Conservation (phyloP, 495 filamentous ascomycete species). For the Xylaria scruposa region DNA sequence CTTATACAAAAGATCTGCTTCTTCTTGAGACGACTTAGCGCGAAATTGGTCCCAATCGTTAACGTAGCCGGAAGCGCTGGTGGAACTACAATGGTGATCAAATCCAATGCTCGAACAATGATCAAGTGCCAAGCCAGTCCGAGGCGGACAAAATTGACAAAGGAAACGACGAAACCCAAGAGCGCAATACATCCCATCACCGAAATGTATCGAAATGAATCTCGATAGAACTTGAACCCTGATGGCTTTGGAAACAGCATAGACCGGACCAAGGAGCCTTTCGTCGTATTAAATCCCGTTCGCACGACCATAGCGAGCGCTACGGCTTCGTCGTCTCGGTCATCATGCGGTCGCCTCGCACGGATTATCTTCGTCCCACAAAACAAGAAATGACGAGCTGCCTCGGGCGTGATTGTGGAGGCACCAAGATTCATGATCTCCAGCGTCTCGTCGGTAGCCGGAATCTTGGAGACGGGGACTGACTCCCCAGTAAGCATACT, state of each 20-base stretch:
- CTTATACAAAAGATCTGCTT: slow-evolving; percentile 97
- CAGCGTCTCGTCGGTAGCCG: slow-evolving; percentile 83
- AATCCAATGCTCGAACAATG: slow-evolving; percentile 86
- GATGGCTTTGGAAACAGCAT: slow-evolving; percentile 99
- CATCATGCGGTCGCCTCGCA: slow-evolving; percentile 84
- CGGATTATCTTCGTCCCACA: slow-evolving; percentile 95
- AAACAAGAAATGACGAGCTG: slow-evolving; percentile 90
- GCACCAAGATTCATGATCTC: slow-evolving; percentile 74
- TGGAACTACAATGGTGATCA: slow-evolving; percentile 98
- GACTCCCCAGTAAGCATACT: slow-evolving; percentile 99
- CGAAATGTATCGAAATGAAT: slow-evolving; percentile 97
- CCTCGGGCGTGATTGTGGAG: slow-evolving; percentile 76
- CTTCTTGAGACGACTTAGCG: slow-evolving; percentile 80
- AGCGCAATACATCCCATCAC: slow-evolving; percentile 93
- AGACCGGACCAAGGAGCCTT: slow-evolving; percentile 92
- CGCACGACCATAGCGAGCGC: slow-evolving; percentile 90
- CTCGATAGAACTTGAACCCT: slow-evolving; percentile 96
- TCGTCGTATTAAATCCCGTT: slow-evolving; percentile 97
- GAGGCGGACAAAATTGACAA: slow-evolving; percentile 89
- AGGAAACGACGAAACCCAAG: slow-evolving; percentile 86
- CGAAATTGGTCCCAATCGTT: slow-evolving; percentile 96
- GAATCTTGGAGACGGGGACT: slow-evolving; percentile 91
- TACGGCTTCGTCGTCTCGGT: slow-evolving; percentile 82
- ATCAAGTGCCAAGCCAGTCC: slow-evolving; percentile 86
- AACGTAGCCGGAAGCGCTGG: slow-evolving; percentile 96